Evolutionary conservation across 2,329 filamentous ascomycete species (phyloP), one percentile per base, ranked within the genome.

Genomic region (Esteya vermicola): DNA sequence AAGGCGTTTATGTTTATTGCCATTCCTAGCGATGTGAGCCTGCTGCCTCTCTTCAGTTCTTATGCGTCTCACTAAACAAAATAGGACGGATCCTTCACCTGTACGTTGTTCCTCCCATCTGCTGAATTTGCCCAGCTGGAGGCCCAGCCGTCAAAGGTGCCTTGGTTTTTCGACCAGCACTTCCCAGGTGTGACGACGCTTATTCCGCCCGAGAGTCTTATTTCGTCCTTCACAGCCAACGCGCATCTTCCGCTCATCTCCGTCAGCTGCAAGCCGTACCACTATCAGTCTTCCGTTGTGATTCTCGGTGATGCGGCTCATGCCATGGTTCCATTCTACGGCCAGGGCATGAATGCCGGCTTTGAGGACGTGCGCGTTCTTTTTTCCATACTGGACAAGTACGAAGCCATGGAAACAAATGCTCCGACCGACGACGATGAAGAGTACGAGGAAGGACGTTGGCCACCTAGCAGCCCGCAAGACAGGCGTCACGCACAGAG

Each of bases 1-100:
- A 79, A 78, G 51, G 78, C 88, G 32, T 89, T 91, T 52, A 96
- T 98, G 93, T 98, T 98, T 61, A 98, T 98, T 53, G 93, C 91
- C 16, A 88, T 98, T 33, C 89, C 91, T 0, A 79, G 72, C 48
- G 63, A 70, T 42, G 72, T 76, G 55, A 49, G 67, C 28, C 20
- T 9, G 21, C 21, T 22, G 13, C 4, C 4, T 25, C 19, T 25
- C 31, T 25, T 14, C 36, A 5, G 31, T 39, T 5, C 6, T 34
- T 10, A 4, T 40, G 7, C 45, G 14, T 12, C 9, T 13, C 26
- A 12, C 33, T 40, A 36, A 50, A 42, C 20, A 41, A 45, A 7
- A n/a, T 57, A 85, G 59, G 86, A 96, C 55, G 86, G 85, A 42
- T 83, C 85, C 3, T 98, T 98, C 56, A 95, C 88, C 0, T 93